Base-by-base conservation (phyloP, 2,329 filamentous ascomycete species). In the Curvularia spicifera region DNA sequence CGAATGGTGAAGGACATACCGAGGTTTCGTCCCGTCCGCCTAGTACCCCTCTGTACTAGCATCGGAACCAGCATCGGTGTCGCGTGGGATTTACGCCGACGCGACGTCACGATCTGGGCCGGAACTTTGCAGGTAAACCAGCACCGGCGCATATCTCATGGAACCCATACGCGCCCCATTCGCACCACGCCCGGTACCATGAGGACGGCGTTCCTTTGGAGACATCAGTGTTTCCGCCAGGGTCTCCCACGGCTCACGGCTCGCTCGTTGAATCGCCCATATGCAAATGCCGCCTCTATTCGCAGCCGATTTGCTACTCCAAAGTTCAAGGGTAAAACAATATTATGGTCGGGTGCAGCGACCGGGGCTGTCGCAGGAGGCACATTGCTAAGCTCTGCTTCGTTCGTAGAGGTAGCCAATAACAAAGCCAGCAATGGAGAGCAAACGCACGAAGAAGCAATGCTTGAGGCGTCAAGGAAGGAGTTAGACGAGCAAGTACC, bases 391-490 rank as follows among this genome's bases (percentile, higher is more conserved):
- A 84, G 81, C 24, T 85, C 87, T 0, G 82, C 81, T 5, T 85
- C 83, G 1, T 87, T 89, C 61, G 82, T 89, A 39, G 79, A 84
- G 53, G 77, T 89, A 43, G 82, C 82, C 48, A 80, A 85, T 61
- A 78, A 84, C 44, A 77, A 82, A 28, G 74, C 72, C 12, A 73
- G 77, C 44, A 76, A 76, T 53, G 74, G 79, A 22, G 77, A 81
- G 26, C 82, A 89, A 71, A 97, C 93, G 2, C 86, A 87, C 26
- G 93, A 97, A 78, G 85, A 85, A 77, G 89, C 91, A 64, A 97
- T 97, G 94, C 84, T 97, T 13, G 86, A 93, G 74, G 87, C 84
- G 2, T 97, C 93, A 37, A 83, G 91, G 42, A 81, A 87, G 54
- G 94, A 97, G 79, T 86, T 97, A 35, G 82, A 83, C 56, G 91